Base-by-base conservation (phyloP, 805 yeast genomes). In the Cyberlindnera mrakii region DNA sequence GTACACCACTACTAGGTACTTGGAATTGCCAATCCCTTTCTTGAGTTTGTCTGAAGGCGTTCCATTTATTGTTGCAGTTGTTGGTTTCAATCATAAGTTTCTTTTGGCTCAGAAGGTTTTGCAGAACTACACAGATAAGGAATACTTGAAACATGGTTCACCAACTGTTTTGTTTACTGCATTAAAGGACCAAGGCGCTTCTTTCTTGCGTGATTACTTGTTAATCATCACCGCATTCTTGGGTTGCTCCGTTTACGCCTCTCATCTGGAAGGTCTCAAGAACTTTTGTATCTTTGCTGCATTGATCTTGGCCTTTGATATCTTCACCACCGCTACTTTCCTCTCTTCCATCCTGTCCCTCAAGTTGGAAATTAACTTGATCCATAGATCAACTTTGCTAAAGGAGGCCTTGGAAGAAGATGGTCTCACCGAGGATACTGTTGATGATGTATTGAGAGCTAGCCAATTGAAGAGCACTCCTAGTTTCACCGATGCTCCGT, bases 21-120 rank as follows among this genome's bases (percentile, higher is more conserved):
- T 85, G 38, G 75, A 77, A 30, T 66, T 77, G 37, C 75, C 74
- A 40, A 81, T 91, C 29, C 80, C 95, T 8, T 69, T 87, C 43
- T 68, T 85, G 43, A 78, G 86, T 43, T 70, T 91, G 51, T 77
- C 89, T 44, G 97, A 91, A 66, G 97, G 97, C 30, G 66, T 91
- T 37, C 99, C 99, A 18, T 91, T 91, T 64, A 74, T 91, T 57
- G 95, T 91, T 18, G 88, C 95, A 17, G 82, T 88, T 5, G 78
- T 91, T 58, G 99, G 98, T 2, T 91, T 91, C 65, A 89, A 87
- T 60, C 85, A 86, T 61, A 88, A 90, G 57, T 76, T 87, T 16
- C 70, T 78, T 11, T 72, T 89, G 49, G 83, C 96, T 1, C 66
- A 74, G 17, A 74, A 77, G 37, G 80, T 82, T 19, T 67, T 74